Evolutionary conservation across 768 basidiomycete species (phyloP).

Genomic region (Cyathus striatus): DNA sequence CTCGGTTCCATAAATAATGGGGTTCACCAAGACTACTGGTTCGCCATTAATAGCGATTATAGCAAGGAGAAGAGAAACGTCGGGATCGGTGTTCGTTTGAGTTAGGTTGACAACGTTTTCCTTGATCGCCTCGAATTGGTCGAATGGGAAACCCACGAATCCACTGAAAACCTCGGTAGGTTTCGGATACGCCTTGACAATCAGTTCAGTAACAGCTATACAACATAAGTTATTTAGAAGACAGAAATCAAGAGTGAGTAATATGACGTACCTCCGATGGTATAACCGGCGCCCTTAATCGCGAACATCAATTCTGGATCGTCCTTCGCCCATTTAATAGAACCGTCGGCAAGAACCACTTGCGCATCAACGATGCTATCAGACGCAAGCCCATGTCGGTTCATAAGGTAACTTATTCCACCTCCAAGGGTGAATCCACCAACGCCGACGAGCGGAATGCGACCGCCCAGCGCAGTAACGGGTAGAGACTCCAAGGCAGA

Average conservation of each 20-base stretch:
- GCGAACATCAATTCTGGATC: too few species aligned
- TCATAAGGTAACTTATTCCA: constrained; percentile 54
- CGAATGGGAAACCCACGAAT: background rate
- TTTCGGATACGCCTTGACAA: constrained; percentile 55
- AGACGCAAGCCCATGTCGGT: constrained; percentile 52
- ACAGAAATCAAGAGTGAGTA: constrained; percentile 37
- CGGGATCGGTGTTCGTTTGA: too few species aligned
- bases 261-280: constrained; percentile 25
- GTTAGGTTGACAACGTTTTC: too few species aligned
- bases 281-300: too few species aligned
- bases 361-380: constrained; percentile 52
- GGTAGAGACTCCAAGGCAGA: constrained; percentile 30
- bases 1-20: too few species aligned
- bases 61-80: too few species aligned
- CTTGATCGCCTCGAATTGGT: too few species aligned
- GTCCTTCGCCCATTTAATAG: too few species aligned
- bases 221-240: constrained; percentile 21
- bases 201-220: background rate
- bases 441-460: constrained; percentile 42
- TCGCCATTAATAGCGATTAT: too few species aligned
- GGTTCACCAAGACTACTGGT: too few species aligned
- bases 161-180: constrained; percentile 30
- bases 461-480: constrained; percentile 43
- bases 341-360: constrained; percentile 52
- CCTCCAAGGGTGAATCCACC: constrained; percentile 40